Evolutionary conservation across 2,329 filamentous ascomycete genomes (phyloP), one percentile per base, ranked within the genome.

Genomic region (Cryphonectria carpinicola): DNA sequence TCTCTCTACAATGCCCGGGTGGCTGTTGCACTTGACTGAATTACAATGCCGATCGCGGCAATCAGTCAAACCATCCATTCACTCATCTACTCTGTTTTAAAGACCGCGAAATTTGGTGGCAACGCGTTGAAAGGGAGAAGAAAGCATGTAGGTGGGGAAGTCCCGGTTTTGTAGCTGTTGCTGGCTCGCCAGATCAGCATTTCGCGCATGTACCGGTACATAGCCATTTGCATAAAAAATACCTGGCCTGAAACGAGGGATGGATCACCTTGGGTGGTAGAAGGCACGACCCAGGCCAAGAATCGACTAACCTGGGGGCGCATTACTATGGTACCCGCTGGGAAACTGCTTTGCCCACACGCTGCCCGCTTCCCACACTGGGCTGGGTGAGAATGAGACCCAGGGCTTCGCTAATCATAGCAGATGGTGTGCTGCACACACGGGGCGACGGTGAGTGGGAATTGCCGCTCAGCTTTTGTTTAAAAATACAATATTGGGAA

Each of bases 141-240:
- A 60, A 58, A 25, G 14, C 41, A 49, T 28, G 35, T n/a, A 60
- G 52, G 65, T 39, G 60, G 65, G 65, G 37, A 35, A 56, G 54
- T 37, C 54, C 37, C 37, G 65, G 65, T 66, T 66, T 66, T 66
- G 65, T 65, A 65, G 63, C 63, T 66, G 49, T n/a, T 43, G 49
- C 52, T 35, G 65, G 52, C 49, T 60, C 52, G 25, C 52, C 49
- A 58, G 65, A 58, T 66, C 49, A 58, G 65, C 65, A 58, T 60
- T 66, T 56, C 35, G 65, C 49, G 61, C 52, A 66, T 66, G 65
- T 66, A 66, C 54, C 65, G 65, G 65, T 66, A 66, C 65, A 66
- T 66, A 66, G 65, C n/a, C 39, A 60, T 58, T 58, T 60, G 65
- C 65, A 66, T 66, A 14, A 58, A 58, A 66, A 66, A 41, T 66